A percentile compares a stretch with the other conserved stretches of the same genome.
Conservation (phyloP, 441 rosid species). For the Syzygium malaccense region DNA sequence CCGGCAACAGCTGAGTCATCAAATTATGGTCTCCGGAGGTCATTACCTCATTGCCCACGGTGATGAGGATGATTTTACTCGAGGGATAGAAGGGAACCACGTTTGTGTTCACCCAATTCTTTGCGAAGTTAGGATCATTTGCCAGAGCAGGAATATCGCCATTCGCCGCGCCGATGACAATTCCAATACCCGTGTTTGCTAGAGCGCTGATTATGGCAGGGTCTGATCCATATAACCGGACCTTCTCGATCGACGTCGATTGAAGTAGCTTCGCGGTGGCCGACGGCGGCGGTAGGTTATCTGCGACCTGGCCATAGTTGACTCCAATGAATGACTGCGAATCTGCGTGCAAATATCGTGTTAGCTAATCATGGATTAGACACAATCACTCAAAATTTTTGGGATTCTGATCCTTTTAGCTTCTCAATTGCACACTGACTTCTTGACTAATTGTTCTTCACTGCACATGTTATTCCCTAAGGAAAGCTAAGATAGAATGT, state of each 20-base stretch:
- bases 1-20: constrained; percentile 57
- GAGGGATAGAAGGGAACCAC: constrained; percentile 72
- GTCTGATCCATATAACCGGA: constrained; percentile 73
- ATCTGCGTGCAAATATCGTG: constrained; percentile 18
- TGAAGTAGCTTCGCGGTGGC: constrained; percentile 74
- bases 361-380: neutral
- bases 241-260: constrained; percentile 62
- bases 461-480: neutral
- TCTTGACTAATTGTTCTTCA: neutral
- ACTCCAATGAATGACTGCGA: constrained; percentile 74
- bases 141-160: constrained; percentile 58
- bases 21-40: constrained; percentile 37
- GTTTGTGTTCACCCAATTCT: constrained; percentile 52
- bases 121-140: constrained; percentile 50
- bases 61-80: constrained; percentile 65
- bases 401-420: neutral
- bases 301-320: constrained; percentile 74
- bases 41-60: constrained; percentile 76
- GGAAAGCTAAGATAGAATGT: neutral
- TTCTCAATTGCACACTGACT: neutral
- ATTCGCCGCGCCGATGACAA: constrained; percentile 56
- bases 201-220: constrained; percentile 66
- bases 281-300: constrained; percentile 72
- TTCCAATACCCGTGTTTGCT: constrained; percentile 72
- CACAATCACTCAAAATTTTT: neutral